Evolutionary conservation across 805 yeast genomes (phyloP), one percentile per base, ranked within the genome.

Genomic region (Yamadazyma paraphyllophila): DNA sequence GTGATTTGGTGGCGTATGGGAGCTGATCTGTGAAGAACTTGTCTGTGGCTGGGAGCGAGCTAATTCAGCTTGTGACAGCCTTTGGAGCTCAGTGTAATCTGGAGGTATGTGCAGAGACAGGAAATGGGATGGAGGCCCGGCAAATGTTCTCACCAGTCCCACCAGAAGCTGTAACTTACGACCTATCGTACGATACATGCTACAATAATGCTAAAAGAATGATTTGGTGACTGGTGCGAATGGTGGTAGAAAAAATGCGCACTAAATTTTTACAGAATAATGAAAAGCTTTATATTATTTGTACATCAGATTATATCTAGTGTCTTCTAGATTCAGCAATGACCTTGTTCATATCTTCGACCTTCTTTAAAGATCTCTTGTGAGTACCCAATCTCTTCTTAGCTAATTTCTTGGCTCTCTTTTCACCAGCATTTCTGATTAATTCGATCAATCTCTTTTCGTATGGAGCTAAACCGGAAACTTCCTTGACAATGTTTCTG

Each of bases 311-410:
- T 39, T 36, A 16, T 20, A 32, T 55, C 77, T 84, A 85, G 74
- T 86, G 94, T 82, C 88, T 87, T 85, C 97, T 91, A 66, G 97
- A 82, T 78, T 91, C 96, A 74, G 96, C 87, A 77, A 92, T 92
- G 82, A 92, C 82, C 74, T 80, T 76, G 85, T 81, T 88, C 91
- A 95, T 87, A 80, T 91, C 97, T 81, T 94, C 99, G 74, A 94
- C 96, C 91, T 94, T 94, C 76, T 89, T 94, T 88, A 89, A 88
- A 69, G 98, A 97, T 84, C 99, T 95, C 82, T 83, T 85, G 86
- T 92, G 96, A 67, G 99, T 89, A 81, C 99, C 99, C 73, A 94
- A 88, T 88, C 94, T 92, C 96, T 88, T 94, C 94, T 94, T 94
- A 62, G 98, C 97, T 73, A 94, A 90, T 90, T 94, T 94, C 89